Conservation (phyloP, 1,284 basidiomycete genomes). For the Fomitopsis palustris region DNA sequence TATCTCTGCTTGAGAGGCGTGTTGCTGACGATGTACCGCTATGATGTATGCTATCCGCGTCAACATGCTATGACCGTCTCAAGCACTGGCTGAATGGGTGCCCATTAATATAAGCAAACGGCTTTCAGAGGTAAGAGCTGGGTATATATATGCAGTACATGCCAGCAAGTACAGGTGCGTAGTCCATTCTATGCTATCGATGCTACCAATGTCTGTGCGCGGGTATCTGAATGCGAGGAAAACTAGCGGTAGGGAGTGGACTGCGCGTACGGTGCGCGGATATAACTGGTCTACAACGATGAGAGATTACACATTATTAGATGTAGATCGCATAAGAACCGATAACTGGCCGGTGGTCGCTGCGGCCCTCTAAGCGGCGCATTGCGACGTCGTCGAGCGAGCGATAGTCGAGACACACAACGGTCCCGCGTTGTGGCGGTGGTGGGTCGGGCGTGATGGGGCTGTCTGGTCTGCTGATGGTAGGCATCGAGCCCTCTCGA, state of each 20-base stretch:
- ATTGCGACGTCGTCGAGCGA: slow-evolving; percentile 76
- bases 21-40: neutral
- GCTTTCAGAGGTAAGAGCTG: neutral
- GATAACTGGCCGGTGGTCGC: slow-evolving; percentile 78
- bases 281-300: neutral
- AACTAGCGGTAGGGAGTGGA: neutral
- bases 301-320: slow-evolving; percentile 21
- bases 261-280: neutral
- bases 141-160: neutral
- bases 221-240: neutral
- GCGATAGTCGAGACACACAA: slow-evolving; percentile 66
- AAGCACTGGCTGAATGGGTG: neutral
- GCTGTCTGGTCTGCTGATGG: slow-evolving; percentile 20
- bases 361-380: slow-evolving; percentile 71
- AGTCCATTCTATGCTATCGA: neutral
- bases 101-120: neutral
- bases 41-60: slow-evolving; percentile 1
- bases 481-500: slow-evolving; percentile 24
- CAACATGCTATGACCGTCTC: slow-evolving; percentile 4
- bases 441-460: slow-evolving; percentile 12
- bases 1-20: slow-evolving; percentile 64
- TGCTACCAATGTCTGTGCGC: neutral
- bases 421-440: slow-evolving; percentile 49
- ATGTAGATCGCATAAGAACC: slow-evolving; percentile 67
- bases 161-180: neutral